A percentile compares a stretch with the other conserved stretches of the same genome.
Conservation (phyloP, 495 filamentous ascomycete species). For the Thozetella sp. region DNA sequence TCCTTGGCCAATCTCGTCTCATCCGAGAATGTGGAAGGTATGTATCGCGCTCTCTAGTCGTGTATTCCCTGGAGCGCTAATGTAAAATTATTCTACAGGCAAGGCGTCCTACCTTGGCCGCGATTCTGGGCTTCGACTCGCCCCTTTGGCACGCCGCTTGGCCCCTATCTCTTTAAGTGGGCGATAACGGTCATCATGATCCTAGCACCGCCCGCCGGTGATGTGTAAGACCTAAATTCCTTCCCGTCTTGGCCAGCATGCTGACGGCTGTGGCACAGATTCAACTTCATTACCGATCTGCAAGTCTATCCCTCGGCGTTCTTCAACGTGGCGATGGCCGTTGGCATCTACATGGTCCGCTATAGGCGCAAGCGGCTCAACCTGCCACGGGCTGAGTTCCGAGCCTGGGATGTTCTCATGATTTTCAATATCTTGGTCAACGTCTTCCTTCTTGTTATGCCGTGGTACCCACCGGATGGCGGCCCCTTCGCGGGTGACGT, state of each 20-base stretch:
- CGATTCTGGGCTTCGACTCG: slow-evolving; percentile 64
- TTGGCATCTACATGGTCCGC: slow-evolving; percentile 57
- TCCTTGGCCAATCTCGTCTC: slow-evolving; percentile 59
- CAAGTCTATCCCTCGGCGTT: slow-evolving; percentile 50
- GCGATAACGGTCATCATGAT: slow-evolving; percentile 64
- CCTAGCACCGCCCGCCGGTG: slow-evolving; percentile 65
- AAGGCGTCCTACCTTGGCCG: slow-evolving; percentile 67
- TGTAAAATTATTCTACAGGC: slow-evolving; percentile 30
- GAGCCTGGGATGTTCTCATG: slow-evolving; percentile 54
- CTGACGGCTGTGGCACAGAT: too few species aligned
- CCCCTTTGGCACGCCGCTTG: slow-evolving; percentile 65
- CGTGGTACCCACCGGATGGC: slow-evolving; percentile 65
- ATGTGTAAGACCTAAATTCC: too few species aligned
- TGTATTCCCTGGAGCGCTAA: not conserved
- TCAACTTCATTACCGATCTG: slow-evolving; percentile 65
- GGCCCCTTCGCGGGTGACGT: slow-evolving; percentile 61
- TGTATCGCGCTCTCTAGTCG: not conserved
- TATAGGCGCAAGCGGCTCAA: slow-evolving; percentile 47
- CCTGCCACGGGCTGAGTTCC: slow-evolving; percentile 45
- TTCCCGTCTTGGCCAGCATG: too few species aligned
- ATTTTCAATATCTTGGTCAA: slow-evolving; percentile 57
- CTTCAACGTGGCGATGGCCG: slow-evolving; percentile 54
- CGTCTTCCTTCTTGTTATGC: slow-evolving; percentile 60
- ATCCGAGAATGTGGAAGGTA: slow-evolving; percentile 62
- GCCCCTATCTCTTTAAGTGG: slow-evolving; percentile 62